Evolutionary conservation across 495 filamentous ascomycete species (phyloP).

Genomic region (Talaromyces adpressus): DNA sequence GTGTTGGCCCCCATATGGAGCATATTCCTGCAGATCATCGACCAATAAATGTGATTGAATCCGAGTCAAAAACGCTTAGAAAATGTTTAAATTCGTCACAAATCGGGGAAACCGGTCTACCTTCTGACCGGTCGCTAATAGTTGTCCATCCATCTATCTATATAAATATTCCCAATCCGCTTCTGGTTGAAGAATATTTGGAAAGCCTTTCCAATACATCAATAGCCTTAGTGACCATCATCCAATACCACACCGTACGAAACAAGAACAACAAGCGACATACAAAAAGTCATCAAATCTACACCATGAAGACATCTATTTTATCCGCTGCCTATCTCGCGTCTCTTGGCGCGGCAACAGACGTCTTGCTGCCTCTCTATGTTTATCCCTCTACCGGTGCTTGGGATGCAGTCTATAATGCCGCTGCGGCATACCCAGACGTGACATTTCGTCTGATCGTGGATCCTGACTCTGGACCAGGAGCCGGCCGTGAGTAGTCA

Average conservation of each 20-base stretch:
- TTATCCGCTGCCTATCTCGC: neutral
- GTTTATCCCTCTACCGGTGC: constrained; percentile 34
- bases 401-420: constrained; percentile 36
- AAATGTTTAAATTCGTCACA: neutral
- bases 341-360: constrained; percentile 15
- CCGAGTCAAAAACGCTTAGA: neutral
- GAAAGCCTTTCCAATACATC: neutral
- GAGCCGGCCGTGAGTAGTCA: constrained; percentile 16
- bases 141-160: neutral
- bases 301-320: constrained; percentile 3
- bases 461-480: constrained; percentile 42
- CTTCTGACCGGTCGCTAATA: neutral
- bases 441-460: constrained; percentile 36
- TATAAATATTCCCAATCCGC: neutral
- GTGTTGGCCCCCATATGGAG: neutral
- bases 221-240: neutral
- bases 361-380: constrained; percentile 44
- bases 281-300: neutral
- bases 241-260: neutral
- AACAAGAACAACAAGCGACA: no score
- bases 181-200: neutral
- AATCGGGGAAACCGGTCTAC: neutral
- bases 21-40: neutral
- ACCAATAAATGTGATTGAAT: neutral
- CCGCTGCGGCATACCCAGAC: constrained; percentile 24